Evolutionary conservation across 1,284 basidiomycete genomes (phyloP).

Genomic region (Puccinia horiana): DNA sequence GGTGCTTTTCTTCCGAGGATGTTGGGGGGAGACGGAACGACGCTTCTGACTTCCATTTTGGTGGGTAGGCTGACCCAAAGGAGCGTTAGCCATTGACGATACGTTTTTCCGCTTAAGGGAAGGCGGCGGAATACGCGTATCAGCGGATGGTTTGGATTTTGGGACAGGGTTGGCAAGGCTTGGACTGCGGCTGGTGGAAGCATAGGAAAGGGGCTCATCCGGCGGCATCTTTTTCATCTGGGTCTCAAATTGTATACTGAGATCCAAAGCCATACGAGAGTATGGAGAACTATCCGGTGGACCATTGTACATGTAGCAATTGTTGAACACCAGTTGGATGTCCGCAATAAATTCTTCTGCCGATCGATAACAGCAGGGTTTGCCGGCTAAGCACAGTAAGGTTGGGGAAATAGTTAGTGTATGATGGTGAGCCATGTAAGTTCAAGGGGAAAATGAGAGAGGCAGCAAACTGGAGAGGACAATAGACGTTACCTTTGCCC

Average conservation of each 20-base stretch:
- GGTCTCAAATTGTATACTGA: conserved; percentile 85
- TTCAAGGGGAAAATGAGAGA: neutral
- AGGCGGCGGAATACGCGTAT: conserved; percentile 52
- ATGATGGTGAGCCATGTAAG: too few relatives aligned
- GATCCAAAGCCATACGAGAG: conserved; percentile 72
- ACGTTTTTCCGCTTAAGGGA: conserved; percentile 52
- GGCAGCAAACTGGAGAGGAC: neutral
- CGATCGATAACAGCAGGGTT: conserved; percentile 42
- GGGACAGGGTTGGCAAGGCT: conserved; percentile 48
- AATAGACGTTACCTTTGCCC: conserved; percentile 50
- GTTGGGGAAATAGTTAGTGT: neutral
- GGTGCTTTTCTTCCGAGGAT: conserved; percentile 57
- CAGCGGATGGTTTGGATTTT: conserved; percentile 52
- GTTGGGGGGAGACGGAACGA: conserved; percentile 73
- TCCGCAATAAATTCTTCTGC: conserved; percentile 79
- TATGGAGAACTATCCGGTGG: conserved; percentile 72
- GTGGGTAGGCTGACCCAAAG: conserved; percentile 63
- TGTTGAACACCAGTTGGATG: conserved; percentile 81
- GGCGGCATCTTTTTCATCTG: conserved; percentile 78
- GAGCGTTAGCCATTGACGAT: conserved; percentile 57
- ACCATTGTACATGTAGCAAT: conserved; percentile 90
- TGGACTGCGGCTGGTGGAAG: conserved; percentile 13
- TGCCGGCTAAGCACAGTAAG: conserved; percentile 10
- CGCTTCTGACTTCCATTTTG: conserved; percentile 65
- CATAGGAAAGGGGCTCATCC: conserved; percentile 63